Base-by-base conservation (phyloP, 257 asterid species). In the Rehmannia glutinosa region DNA sequence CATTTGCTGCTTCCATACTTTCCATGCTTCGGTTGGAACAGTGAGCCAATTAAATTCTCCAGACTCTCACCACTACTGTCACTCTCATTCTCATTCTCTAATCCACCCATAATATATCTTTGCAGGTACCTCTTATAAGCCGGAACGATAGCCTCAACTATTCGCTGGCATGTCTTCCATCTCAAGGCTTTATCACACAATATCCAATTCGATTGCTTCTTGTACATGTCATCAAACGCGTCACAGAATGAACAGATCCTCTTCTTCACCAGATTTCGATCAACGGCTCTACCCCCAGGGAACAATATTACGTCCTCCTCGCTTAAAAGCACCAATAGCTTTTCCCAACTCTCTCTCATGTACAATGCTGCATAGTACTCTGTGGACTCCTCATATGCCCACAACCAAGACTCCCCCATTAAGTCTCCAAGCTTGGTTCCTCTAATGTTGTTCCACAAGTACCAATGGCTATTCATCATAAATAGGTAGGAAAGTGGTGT, bases 241-340 rank as follows among this genome's bases (percentile, higher is more conserved):
- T 72, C 85, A 13, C 78, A 69, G 83, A 92, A 87, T 30, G 73
- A 73, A 2, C 62, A 17, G 8, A 85, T 46, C 79, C 92, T 80
- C 77, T 67, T 84, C 81, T 73, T 81, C 25, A 77, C 87, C 58
- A 92, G 79, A 25, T 77, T 71, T 3, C 80, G 80, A 57, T 87
- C 87, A 51, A 86, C 66, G 62, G 97, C 97, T 72, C 96, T 83
- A 1, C 95, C 98, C 6, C 92, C 91, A 0, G 92, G 96, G 75
- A 84, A 92, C 74, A 87, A 64, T 77, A 68, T 74, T 64, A 90
- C 74, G 59, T 73, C 94, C 46, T 85, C 95, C 61, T 88, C 86
- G 0, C 71, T 54, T 64, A 92, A 59, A 32, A 83, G 72, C 53
- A 74, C 82, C 11, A 78, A 33, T 58, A 90, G 92, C 47, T 78